Evolutionary conservation across 495 filamentous ascomycete genomes (phyloP), one percentile per base, ranked within the genome.

Genomic region (Cercophora samala): DNA sequence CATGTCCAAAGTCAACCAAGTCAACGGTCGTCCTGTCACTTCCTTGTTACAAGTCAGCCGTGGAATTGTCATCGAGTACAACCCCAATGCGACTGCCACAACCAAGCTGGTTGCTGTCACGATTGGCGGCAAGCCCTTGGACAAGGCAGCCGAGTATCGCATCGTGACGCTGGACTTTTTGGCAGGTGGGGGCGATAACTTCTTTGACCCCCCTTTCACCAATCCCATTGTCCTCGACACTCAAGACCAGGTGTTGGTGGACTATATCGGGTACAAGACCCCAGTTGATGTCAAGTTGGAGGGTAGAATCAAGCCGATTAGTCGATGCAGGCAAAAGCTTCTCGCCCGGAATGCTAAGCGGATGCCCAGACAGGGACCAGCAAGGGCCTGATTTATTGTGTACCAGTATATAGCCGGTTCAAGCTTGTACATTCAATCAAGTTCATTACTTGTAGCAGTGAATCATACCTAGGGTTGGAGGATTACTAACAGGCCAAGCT

Each of bases 131-230:
- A 64, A 76, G 58, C 68, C 73, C 5, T 71, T 85, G 5, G 80
- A 83, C 25, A 11, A 66, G 9, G 60, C 55, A 0, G 70, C 68
- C 19, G 66, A 78, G 53, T 87, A 88, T 71, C 80, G 73, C 9
- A 69, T 87, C 5, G 81, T 84, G 18, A 86, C 84, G 1, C 68
- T 84, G 2, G 86, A 87, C 70, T 88, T 87, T 61, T 26, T 88
- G 4, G 81, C 84, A 0, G 75, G 73, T 0, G 84, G 85, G 8
- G 86, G 85, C 13, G 86, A 88, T 64, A 87, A 87, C 64, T 81
- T 84, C 64, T 74, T 85, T 64, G 65, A 70, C 8, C 72, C 76
- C 17, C 29, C 75, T 0, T 69, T 71, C 25, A 66, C 73, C 25
- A 75, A 75, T 26, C 64, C 81, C 8, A 76, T 80, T 15, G 64